Percentiles rank a stretch among this genome's conserved stretches.
phyloP scores from a whole-genome alignment of 2,329 filamentous ascomycete genomes.

The Neopestalotiopsis clavispora region DNA sequence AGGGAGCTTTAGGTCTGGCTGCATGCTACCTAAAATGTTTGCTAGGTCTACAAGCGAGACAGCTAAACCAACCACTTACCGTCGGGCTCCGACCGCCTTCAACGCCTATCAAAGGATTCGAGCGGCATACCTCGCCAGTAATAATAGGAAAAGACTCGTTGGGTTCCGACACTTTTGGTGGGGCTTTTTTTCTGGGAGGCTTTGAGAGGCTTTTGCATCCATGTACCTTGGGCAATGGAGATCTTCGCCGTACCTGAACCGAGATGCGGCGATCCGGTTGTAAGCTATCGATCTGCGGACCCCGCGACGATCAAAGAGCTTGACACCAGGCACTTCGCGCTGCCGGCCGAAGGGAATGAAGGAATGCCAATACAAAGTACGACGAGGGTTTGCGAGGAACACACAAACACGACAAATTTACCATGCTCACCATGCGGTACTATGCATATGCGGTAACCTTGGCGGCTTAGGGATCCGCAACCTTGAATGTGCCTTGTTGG shows the following conservation, averaged over 20 bases:
- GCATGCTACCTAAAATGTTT: too few species aligned
- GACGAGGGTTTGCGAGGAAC: not conserved
- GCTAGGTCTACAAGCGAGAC: too few species aligned
- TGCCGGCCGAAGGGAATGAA: not conserved
- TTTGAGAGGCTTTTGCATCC: not conserved
- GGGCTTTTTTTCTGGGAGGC: not conserved
- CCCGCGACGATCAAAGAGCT: not conserved
- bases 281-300: not conserved
- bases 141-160: not conserved
- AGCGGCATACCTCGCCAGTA: too few species aligned
- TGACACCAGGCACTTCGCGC: not conserved
- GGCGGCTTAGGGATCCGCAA: not conserved
- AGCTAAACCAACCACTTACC: too few species aligned
- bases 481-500: not conserved
- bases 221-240: not conserved
- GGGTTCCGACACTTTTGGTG: not conserved
- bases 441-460: not conserved
- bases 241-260: conserved; percentile 1
- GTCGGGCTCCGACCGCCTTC: too few species aligned
- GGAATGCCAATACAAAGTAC: too few species aligned
- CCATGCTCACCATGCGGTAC: not conserved
- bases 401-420: not conserved
- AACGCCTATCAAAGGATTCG: too few species aligned
- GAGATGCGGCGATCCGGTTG: not conserved
- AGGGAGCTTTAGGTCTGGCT: too few species aligned